These are phyloP conservation scores for Sarocladium brachiariae DNA, from an alignment of 2,329 filamentous ascomycete species.

Conservation along the genomic window DNA sequence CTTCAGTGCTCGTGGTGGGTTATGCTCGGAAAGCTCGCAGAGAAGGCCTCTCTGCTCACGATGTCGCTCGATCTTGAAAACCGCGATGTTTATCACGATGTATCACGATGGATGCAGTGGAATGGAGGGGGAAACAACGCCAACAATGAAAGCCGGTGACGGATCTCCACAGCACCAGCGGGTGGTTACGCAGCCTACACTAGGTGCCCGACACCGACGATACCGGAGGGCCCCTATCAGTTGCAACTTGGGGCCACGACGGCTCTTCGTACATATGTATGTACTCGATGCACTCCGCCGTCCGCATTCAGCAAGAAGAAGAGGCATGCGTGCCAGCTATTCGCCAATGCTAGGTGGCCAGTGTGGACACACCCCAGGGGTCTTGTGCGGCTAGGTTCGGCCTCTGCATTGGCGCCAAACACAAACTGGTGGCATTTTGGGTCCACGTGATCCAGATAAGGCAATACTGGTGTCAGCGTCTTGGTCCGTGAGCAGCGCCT, in stretches of 20 bases:
- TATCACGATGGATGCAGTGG: conserved; percentile 3
- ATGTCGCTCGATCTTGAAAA: conserved; percentile 1
- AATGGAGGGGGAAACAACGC: neutral
- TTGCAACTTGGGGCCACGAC: conserved; percentile 1
- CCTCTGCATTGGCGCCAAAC: conserved; percentile 8
- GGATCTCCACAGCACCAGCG: conserved; percentile 2
- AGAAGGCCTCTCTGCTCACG: neutral
- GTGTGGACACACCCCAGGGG: conserved; percentile 8
- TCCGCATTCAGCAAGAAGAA: conserved; percentile 6
- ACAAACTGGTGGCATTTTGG: neutral
- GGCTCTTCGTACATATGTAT: too few species aligned
- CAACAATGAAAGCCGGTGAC: neutral
- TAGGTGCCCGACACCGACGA: neutral
- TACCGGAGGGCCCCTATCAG: conserved; percentile 7
- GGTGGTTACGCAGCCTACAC: conserved; percentile 7
- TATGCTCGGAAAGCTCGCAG: neutral
- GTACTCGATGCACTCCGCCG: conserved; percentile 8
- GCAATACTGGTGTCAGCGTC: conserved; percentile 8
- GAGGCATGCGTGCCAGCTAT: conserved; percentile 3
- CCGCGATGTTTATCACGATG: neutral
- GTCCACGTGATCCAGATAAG: conserved; percentile 10
- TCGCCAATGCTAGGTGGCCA: neutral
- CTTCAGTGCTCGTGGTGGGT: neutral
- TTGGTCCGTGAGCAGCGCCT: conserved; percentile 4
- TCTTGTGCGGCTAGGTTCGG: conserved; percentile 6